These are phyloP conservation scores for Spathaspora sp. DNA, from an alignment of 1,139 yeast genomes.

Conservation along the genomic window DNA sequence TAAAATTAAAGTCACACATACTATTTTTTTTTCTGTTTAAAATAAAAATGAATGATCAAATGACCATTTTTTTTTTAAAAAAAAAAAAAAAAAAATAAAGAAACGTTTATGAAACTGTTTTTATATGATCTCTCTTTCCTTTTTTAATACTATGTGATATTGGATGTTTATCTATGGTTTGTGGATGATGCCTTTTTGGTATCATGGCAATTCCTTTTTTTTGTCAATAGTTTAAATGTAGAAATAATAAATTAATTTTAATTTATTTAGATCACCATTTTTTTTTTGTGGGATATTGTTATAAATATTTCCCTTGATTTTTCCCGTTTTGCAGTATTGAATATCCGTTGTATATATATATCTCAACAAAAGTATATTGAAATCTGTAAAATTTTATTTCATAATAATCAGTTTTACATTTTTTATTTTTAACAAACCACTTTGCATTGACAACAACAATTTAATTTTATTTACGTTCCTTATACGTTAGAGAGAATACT, in stretches of 20 bases:
- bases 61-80: neutral
- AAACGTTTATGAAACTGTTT: slow-evolving; percentile 1
- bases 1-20: neutral
- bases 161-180: neutral
- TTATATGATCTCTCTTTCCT: neutral
- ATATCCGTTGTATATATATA: neutral
- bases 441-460: neutral
- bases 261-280: neutral
- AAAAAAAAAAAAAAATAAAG: neutral
- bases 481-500: too few species aligned
- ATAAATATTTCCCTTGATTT: neutral
- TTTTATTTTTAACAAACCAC: neutral
- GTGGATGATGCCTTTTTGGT: neutral
- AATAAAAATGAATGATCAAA: slow-evolving; percentile 1
- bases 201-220: neutral
- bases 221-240: neutral
- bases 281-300: neutral
- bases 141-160: neutral
- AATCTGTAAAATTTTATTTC: too few species aligned
- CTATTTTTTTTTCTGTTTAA: neutral
- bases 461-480: too few species aligned
- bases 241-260: neutral
- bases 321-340: neutral
- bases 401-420: too few species aligned
- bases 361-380: neutral